Base-by-base conservation (phyloP, 805 yeast species). In the Debaryomyces maramus region DNA sequence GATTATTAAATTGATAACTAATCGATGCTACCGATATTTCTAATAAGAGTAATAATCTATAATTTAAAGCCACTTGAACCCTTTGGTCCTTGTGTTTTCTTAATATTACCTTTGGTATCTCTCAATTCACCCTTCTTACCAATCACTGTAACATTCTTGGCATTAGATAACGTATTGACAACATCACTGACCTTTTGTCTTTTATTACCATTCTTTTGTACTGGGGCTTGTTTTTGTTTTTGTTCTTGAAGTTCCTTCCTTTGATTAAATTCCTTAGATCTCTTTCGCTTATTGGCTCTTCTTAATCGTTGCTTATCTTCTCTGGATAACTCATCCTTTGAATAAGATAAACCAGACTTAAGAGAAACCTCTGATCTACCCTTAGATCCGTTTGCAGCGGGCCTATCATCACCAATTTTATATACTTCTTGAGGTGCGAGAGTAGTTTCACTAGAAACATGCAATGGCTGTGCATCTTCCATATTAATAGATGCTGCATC, bases 401-500 rank as follows among this genome's bases (percentile, higher is more conserved):
- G 48, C 38, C 51, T 56, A 42, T 63, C 66, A 53, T 78, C 75
- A 10, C 72, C 67, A 36, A 72, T 68, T 57, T 73, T 78, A 64
- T 83, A 93, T 6, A 93, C 73, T 65, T 91, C 99, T 67, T 91
- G 99, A 28, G 99, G 99, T 2, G 99, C 99, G 53, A 93, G 73
- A 35, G 85, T 78, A 10, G 83, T 70, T 16, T 83, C 87, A 23
- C 77, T 68, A 2, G 93, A 79, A 67, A 86, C 73, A 26, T 89
- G 82, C 42, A 88, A 72, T 36, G 99, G 99, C 66, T 89, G 97
- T 1, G 97, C 93, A 56, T 93, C 98, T 65, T 91, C 99, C 96
- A 91, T 87, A 2, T 83, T 57, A 36, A 93, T 83, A 2, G 96
- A 77, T 4, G 96, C 83, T 41, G 90, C 85, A 41, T 66, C 72